Base-by-base conservation (phyloP, 306 rosid genomes). In the Hylodesmum podocarpum region DNA sequence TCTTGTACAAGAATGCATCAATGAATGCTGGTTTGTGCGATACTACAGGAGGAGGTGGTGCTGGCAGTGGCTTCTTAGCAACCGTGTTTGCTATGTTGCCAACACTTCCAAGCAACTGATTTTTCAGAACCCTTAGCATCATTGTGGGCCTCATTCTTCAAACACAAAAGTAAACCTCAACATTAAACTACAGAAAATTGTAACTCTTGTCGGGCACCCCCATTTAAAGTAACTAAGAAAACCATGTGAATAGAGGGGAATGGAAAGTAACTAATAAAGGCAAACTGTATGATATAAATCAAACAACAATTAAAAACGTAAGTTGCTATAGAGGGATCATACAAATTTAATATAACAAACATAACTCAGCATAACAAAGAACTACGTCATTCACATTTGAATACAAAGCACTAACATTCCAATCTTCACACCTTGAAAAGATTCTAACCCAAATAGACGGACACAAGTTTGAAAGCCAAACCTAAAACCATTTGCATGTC, bases 1-100 rank as follows among this genome's bases (percentile, higher is more conserved):
- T 81, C 63, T 76, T 81, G 75, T 81, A 64, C 6, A 81, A 71
- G 43, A 81, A 81, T 6, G 78, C 85, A 62, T 81, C 85, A 5
- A 81, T 24, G 55, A 81, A 81, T 0, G 85, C 78, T 0, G 85
- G 81, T 62, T 81, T 81, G 53, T 37, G 69, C 3, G 73, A 18
- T 29, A 27, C 78, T 13, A 21, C n/a, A 57, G 66, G 55, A 19
- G 57, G 44, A 3, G 81, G 37, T 3, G 36, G 47, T 0, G 78
- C 18, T 3, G 65, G 74, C 55, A 76, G 24, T 3, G 65, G 74
- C 55, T 81, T 76, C 70, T 69, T 70, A 39, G 36, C 5, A 4
- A 58, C 44, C 2, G 15, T 12, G 3, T 63, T 81, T 29, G 70
- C 58, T 14, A 78, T 53, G 29, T 81, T 41, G 1, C 74, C 59